Evolutionary conservation across 148 eudicot species (phyloP).

Genomic region (Rheum nobile): DNA sequence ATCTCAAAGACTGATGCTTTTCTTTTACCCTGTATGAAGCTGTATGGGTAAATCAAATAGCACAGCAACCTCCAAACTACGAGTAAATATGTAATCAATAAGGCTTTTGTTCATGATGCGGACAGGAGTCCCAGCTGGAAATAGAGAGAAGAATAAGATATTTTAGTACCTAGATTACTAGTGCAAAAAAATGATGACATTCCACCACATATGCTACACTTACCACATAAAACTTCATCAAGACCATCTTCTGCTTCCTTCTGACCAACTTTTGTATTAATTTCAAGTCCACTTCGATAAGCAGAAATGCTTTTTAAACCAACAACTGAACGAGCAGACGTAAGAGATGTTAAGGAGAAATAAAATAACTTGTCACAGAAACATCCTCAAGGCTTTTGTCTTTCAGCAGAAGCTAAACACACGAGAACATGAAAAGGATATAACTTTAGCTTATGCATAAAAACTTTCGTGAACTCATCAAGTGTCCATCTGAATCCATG

Average conservation of each 20-base stretch:
- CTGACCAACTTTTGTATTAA: slow-evolving; percentile 59
- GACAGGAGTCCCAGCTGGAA: slow-evolving; percentile 58
- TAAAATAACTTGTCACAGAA: slow-evolving; percentile 5
- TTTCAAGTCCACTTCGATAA: slow-evolving; percentile 88
- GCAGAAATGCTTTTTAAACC: slow-evolving; percentile 95
- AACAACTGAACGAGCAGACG: slow-evolving; percentile 51
- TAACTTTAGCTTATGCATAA: slow-evolving; percentile 52
- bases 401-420: background rate
- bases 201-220: slow-evolving; percentile 14
- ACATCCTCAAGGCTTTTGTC: background rate
- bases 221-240: slow-evolving; percentile 54
- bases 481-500: slow-evolving; percentile 61
- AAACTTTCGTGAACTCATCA: slow-evolving; percentile 51
- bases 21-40: slow-evolving; percentile 83
- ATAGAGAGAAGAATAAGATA: slow-evolving; percentile 15
- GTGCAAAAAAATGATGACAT: background rate
- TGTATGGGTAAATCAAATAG: slow-evolving; percentile 69
- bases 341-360: slow-evolving; percentile 43
- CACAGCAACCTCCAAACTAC: slow-evolving; percentile 74
- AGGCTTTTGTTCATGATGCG: slow-evolving; percentile 66
- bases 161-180: background rate
- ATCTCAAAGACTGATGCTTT: background rate
- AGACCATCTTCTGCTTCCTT: slow-evolving; percentile 76
- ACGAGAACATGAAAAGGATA: slow-evolving; percentile 50
- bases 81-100: slow-evolving; percentile 63